These are phyloP conservation scores for Exophiala sideris DNA, from an alignment of 2,329 filamentous ascomycete genomes.

Conservation along the genomic window DNA sequence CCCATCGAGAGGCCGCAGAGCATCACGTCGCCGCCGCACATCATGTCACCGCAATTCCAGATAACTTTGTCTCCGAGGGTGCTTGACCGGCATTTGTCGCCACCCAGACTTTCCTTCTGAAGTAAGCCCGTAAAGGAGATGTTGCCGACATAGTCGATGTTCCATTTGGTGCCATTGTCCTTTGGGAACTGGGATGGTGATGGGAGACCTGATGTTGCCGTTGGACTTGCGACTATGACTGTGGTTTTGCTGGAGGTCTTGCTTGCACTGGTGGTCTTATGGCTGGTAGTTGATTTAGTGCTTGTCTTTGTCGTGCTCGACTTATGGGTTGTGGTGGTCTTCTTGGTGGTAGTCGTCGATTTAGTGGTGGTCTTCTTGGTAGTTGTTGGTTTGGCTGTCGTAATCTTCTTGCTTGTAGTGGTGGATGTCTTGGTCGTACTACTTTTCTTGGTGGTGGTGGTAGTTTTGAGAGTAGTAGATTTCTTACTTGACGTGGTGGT, in stretches of 20 bases:
- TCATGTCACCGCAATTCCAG: slow-evolving; percentile 11
- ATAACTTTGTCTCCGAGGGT: slow-evolving; percentile 7
- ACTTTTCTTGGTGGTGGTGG: not conserved
- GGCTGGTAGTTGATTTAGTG: not conserved
- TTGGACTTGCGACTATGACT: not conserved
- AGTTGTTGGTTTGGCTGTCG: not conserved
- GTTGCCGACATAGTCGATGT: slow-evolving; percentile 2
- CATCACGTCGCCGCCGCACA: not conserved
- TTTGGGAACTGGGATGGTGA: not conserved
- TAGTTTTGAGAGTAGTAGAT: not conserved
- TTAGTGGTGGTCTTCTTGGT: not conserved
- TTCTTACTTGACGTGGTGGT: not conserved
- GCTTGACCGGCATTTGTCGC: slow-evolving; percentile 8
- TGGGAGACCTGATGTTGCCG: not conserved
- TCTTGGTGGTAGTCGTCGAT: not conserved
- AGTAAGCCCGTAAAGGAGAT: not conserved
- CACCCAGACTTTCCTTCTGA: not conserved
- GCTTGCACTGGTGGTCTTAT: not conserved
- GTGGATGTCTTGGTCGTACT: not conserved
- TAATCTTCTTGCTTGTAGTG: not conserved
- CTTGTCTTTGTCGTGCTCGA: no score
- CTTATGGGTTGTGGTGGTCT: not conserved
- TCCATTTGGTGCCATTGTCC: slow-evolving; percentile 8
- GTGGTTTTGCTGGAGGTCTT: no score
- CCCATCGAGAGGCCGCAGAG: slow-evolving; percentile 5